Percentiles rank a stretch among this genome's conserved stretches.
phyloP scores from a whole-genome alignment of 805 yeast species.

The Yamadazyma kitorensis region DNA sequence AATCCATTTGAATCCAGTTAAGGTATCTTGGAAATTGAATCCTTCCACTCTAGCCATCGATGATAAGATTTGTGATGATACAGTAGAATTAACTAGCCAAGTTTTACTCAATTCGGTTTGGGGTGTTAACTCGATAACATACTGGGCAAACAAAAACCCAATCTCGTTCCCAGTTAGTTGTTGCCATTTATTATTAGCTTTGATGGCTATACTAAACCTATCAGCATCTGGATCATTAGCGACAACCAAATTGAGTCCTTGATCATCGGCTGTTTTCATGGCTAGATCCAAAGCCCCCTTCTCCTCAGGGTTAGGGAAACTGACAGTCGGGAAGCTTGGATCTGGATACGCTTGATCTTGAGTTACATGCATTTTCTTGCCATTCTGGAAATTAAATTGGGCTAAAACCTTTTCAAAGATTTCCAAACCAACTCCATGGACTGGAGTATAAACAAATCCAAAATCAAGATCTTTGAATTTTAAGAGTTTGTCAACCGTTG shows the following conservation, averaged over 20 bases:
- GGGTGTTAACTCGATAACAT: conserved; percentile 39
- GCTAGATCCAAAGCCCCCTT: conserved; percentile 84
- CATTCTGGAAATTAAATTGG: conserved; percentile 33
- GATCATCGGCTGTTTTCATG: conserved; percentile 53
- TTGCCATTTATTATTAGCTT: conserved; percentile 51
- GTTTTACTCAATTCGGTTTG: conserved; percentile 28
- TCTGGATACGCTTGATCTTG: conserved; percentile 70
- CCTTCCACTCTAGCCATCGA: conserved; percentile 64
- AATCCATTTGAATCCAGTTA: conserved; percentile 97
- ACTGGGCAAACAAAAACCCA: conserved; percentile 79
- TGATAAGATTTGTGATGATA: conserved; percentile 78
- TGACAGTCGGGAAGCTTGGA: conserved; percentile 82
- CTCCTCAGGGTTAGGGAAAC: conserved; percentile 95
- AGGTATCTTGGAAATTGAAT: conserved; percentile 70
- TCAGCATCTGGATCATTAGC: conserved; percentile 99
- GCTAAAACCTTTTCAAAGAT: conserved; percentile 46
- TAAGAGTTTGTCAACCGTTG: conserved; percentile 28
- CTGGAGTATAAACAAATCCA: conserved; percentile 80
- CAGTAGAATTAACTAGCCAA: conserved; percentile 82
- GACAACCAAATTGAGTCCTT: conserved; percentile 53
- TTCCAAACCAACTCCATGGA: conserved; percentile 91
- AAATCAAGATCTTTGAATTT: conserved; percentile 23
- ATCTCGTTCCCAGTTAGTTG: conserved; percentile 91
- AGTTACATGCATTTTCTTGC: conserved; percentile 1
- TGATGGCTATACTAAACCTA: conserved; percentile 79